Conservation (phyloP, 306 rosid species). For the Rosa chinensis region DNA sequence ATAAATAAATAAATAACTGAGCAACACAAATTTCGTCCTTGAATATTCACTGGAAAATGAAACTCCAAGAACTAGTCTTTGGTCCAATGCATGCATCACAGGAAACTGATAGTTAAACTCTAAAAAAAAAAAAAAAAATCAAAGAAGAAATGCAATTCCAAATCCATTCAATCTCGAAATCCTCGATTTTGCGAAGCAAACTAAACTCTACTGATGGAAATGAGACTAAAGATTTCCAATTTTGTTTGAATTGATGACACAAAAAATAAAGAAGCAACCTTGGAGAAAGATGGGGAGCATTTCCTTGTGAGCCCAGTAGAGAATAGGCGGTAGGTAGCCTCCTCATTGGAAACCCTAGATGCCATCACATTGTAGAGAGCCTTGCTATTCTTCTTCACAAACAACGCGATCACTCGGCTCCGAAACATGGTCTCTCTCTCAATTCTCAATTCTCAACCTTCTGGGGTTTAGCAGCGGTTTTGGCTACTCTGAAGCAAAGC, state of each 20-base stretch:
- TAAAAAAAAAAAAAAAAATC: no score
- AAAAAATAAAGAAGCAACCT: slow-evolving; percentile 8
- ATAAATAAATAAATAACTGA: no score
- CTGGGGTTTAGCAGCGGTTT: background rate
- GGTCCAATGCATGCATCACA: background rate
- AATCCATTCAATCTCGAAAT: background rate
- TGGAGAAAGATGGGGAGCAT: slow-evolving; percentile 15
- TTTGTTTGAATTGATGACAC: background rate
- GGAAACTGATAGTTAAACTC: background rate
- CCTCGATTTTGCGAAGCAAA: no score
- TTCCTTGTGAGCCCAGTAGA: slow-evolving; percentile 17
- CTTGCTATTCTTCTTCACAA: slow-evolving; percentile 20
- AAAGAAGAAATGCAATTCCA: no score
- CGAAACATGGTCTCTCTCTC: slow-evolving; percentile 19
- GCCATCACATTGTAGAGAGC: slow-evolving; percentile 21
- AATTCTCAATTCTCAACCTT: background rate
- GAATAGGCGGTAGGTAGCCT: slow-evolving; percentile 8
- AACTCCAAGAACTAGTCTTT: background rate
- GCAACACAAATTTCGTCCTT: background rate
- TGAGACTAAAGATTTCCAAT: no score
- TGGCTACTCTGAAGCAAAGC: no score
- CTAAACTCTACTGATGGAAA: no score
- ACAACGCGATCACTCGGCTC: slow-evolving; percentile 22
- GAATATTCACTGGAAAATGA: background rate
- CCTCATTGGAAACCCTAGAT: background rate